A percentile compares a stretch with the other conserved stretches of the same genome.
phyloP scores from a whole-genome alignment of 1,284 basidiomycete species.

The Ustilago sp. region DNA sequence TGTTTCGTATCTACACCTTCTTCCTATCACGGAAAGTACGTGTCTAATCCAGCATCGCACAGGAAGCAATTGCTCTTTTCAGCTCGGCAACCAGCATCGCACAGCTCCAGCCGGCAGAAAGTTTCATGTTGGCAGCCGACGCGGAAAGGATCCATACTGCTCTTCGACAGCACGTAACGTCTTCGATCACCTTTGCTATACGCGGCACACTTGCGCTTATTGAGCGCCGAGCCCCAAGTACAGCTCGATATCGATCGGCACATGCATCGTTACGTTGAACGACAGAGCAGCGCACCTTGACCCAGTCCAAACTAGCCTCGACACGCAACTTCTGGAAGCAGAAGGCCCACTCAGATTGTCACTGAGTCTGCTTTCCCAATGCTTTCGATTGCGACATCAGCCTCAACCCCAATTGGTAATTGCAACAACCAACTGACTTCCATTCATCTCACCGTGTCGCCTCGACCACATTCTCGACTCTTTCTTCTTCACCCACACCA shows the following conservation, averaged over 20 bases:
- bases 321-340: neutral
- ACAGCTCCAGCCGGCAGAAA: neutral
- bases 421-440: slow-evolving; percentile 32
- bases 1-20: slow-evolving; percentile 39
- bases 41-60: slow-evolving; percentile 13
- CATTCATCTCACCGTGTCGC: slow-evolving; percentile 1
- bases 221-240: neutral
- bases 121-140: slow-evolving; percentile 12
- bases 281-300: slow-evolving; percentile 4
- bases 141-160: neutral
- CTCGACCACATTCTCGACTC: slow-evolving; percentile 7
- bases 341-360: neutral
- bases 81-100: neutral
- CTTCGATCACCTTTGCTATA: neutral
- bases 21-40: slow-evolving; percentile 50
- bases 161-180: neutral
- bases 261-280: neutral
- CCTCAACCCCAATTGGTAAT: neutral
- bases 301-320: neutral
- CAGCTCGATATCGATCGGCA: neutral
- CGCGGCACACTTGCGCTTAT: neutral
- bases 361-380: neutral
- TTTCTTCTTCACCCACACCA: slow-evolving; percentile 6
- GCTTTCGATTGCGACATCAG: neutral
- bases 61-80: slow-evolving; percentile 3